Evolutionary conservation across 768 basidiomycete genomes (phyloP).

Genomic region (Aureoboletus auriporus): DNA sequence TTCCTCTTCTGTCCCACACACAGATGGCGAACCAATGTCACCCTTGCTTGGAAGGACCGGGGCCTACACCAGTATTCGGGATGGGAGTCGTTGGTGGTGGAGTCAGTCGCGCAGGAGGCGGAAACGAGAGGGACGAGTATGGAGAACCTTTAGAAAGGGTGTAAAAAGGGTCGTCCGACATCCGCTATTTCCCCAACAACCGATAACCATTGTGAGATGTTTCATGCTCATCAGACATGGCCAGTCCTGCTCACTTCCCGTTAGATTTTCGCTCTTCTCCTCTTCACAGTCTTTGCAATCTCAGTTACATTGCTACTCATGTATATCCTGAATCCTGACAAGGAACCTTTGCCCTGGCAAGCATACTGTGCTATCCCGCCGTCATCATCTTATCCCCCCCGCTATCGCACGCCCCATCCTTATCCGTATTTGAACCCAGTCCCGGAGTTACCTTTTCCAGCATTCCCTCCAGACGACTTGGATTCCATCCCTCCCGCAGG

Average conservation of each 20-base stretch:
- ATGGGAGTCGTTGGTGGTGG: constrained; percentile 60
- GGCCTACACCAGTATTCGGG: constrained; percentile 36
- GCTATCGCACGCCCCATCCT: constrained; percentile 38
- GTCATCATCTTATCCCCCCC: constrained; percentile 39
- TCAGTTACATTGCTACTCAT: constrained; percentile 84
- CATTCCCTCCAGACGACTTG: constrained; percentile 72
- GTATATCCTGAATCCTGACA: constrained; percentile 94
- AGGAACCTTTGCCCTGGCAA: constrained; percentile 91
- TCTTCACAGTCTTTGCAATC: constrained; percentile 78
- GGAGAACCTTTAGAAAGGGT: constrained; percentile 52
- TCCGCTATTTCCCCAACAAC: constrained; percentile 76
- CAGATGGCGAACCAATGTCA: constrained; percentile 55
- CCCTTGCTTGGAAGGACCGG: constrained; percentile 35
- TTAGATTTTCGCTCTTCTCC: constrained; percentile 65
- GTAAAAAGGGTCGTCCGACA: constrained; percentile 57
- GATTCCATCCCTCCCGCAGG: constrained; percentile 79
- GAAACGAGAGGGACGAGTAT: constrained; percentile 42
- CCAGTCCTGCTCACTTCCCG: constrained; percentile 19
- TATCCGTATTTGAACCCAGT: constrained; percentile 37
- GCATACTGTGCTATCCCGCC: constrained; percentile 81
- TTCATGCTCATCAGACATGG: neutral
- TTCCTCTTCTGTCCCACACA: constrained; percentile 56
- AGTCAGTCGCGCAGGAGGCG: constrained; percentile 47
- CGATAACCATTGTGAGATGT: constrained; percentile 69
- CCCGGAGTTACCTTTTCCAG: constrained; percentile 25